Evolutionary conservation across 495 filamentous ascomycete species (phyloP).

Genomic region (Aspergillus wentii): DNA sequence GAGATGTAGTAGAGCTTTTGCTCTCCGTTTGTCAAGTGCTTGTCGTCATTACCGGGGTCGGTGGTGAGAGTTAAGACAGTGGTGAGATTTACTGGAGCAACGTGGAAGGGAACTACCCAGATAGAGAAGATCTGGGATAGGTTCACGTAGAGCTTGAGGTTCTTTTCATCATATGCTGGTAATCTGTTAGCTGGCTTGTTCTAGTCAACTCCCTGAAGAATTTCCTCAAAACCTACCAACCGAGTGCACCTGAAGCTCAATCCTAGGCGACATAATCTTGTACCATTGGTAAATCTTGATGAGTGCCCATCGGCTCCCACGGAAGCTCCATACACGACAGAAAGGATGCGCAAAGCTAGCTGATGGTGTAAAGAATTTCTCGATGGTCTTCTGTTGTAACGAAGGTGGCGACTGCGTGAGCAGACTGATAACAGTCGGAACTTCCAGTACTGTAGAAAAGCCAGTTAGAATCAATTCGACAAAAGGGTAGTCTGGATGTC

Average conservation of each 20-base stretch:
- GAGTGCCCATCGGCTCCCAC: constrained; percentile 55
- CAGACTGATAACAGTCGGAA: constrained; percentile 56
- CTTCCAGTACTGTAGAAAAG: constrained; percentile 39
- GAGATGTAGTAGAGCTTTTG: constrained; percentile 59
- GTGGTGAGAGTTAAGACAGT: constrained; percentile 61
- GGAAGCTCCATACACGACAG: constrained; percentile 61
- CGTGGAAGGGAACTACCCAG: constrained; percentile 71
- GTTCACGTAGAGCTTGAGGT: constrained; percentile 62
- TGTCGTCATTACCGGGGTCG: constrained; percentile 13
- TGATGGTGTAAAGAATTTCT: constrained; percentile 63
- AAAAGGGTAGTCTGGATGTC: not conserved
- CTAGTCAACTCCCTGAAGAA: too few species aligned
- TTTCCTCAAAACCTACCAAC: constrained; percentile 44
- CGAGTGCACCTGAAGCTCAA: constrained; percentile 63
- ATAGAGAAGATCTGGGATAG: constrained; percentile 70
- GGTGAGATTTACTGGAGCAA: constrained; percentile 62
- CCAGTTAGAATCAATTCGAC: constrained; percentile 3
- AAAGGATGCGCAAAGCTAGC: constrained; percentile 78
- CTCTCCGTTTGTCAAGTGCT: constrained; percentile 17
- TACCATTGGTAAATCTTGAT: constrained; percentile 79
- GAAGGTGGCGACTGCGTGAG: constrained; percentile 62
- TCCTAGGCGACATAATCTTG: constrained; percentile 73
- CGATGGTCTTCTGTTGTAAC: constrained; percentile 56
- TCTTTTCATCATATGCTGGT: constrained; percentile 61
- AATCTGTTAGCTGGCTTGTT: not conserved